Evolutionary conservation across 2,329 filamentous ascomycete species (phyloP), one percentile per base, ranked within the genome.

Genomic region (Alternaria rosae): DNA sequence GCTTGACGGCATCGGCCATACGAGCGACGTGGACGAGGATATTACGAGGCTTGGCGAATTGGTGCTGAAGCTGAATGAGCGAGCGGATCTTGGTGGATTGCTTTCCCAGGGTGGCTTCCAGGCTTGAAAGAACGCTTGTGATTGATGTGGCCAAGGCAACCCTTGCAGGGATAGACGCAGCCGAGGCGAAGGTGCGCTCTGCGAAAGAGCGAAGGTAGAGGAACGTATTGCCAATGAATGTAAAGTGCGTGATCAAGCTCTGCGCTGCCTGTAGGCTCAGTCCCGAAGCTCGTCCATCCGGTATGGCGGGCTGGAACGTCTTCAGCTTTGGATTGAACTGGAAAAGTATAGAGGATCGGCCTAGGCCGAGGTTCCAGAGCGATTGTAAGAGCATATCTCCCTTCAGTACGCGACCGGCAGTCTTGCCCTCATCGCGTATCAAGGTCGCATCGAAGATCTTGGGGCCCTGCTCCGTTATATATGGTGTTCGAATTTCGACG

Each of bases 331-430:
- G 75, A 53, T 89, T 82, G 83, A 87, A 92, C 0, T 78, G 73
- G 75, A 92, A 95, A 32, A 95, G 85, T 2, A 91, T 83, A 0
- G 92, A 94, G 41, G 88, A 89, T 50, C 91, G 85, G 0, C 92
- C 92, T 6, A 93, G 84, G 0, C 88, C 87, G 1, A 94, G 81
- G 12, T 88, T 86, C 63, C 91, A 82, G 1, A 94, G 80, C 11
- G 88, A 89, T 17, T 78, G 72, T 2, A 84, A 62, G 5, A 80
- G 70, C 3, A 79, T 67, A 45, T 80, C 69, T 15, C 72, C 71
- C 17, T 78, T 78, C 3, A 84, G 44, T 6, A 83, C 70, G 26
- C 75, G 76, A 13, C 75, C 76, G 38, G 84, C 47, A 67, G 69
- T 41, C 68, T 68, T 32, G 83, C 71, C 56, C 76, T 81, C 63